Conservation (phyloP, 1,139 yeast genomes). For the Pichia sp. region DNA sequence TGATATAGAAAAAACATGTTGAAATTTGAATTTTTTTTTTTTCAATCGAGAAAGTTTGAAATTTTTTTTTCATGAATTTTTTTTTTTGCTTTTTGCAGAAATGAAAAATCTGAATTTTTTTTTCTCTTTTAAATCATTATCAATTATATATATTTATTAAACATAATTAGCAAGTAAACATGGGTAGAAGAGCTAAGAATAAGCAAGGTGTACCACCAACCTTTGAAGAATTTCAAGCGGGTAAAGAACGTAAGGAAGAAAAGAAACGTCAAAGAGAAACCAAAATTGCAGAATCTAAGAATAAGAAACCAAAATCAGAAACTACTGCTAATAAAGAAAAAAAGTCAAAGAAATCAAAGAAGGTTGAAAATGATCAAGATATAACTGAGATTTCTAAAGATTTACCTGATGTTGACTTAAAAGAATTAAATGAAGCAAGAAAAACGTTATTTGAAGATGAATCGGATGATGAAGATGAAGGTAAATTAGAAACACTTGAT, state of each 20-base stretch:
- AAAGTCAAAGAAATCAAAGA: constrained; percentile 25
- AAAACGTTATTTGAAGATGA: constrained; percentile 75
- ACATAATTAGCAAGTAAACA: constrained; percentile 1
- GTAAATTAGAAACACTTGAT: constrained; percentile 52
- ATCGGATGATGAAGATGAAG: constrained; percentile 41
- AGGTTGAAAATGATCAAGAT: constrained; percentile 27
- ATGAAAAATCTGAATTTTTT: constrained; percentile 3
- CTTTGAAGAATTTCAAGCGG: constrained; percentile 69
- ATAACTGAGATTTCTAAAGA: constrained; percentile 40
- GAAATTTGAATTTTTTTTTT: neutral
- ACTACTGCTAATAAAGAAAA: constrained; percentile 17
- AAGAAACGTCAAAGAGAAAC: constrained; percentile 29
- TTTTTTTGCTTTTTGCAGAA: constrained; percentile 11
- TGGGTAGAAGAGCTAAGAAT: constrained; percentile 91
- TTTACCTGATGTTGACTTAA: constrained; percentile 58
- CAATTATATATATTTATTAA: neutral
- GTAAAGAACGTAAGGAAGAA: constrained; percentile 38
- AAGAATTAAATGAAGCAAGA: constrained; percentile 59
- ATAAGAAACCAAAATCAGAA: constrained; percentile 11
- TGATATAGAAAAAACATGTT: neutral
- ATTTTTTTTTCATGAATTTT: constrained; percentile 16
- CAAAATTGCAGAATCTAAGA: constrained; percentile 17
- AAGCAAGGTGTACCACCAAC: constrained; percentile 90
- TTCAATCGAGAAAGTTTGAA: constrained; percentile 7
- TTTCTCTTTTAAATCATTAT: constrained; percentile 1